Evolutionary conservation across 805 yeast species (phyloP), one percentile per base, ranked within the genome.

Genomic region (Jamesozyma spencerorum): DNA sequence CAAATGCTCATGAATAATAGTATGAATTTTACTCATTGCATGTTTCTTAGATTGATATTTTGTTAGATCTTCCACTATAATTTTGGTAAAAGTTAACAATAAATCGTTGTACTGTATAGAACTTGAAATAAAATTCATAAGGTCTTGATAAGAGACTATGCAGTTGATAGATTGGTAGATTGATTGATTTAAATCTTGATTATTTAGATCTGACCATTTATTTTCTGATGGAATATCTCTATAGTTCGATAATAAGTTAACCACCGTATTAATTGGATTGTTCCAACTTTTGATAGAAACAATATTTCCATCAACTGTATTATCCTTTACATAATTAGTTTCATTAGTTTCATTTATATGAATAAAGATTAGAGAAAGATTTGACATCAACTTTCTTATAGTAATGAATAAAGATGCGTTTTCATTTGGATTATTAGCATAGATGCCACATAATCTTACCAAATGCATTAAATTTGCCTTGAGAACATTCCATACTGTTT

Each of bases 321-420:
- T 19, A 29, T 40, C 45, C 0, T 37, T n/a, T 5, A 32, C 11
- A 11, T 32, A 12, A 33, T 31, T 31, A 24, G 32, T 44, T 19
- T 37, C 38, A n/a, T 38, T 37, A 10, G 42, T 18, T 36, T 53
- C 54, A 33, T 57, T 58, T 14, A 57, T 40, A 29, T 49, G 49
- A n/a, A 50, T 52, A 38, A 57, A 61, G 15, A 61, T 49, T 18
- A 52, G 41, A 11, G 65, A 58, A 30, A 57, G 43, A 41, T 61
- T 61, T 3, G 65, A 61, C 63, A 61, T 61, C 15, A 61, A 44
- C 37, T 60, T 61, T 30, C 53, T 60, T 8, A 61, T 56, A 5
- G 53, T 50, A 13, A 55, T 43, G 22, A 52, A 30, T 8, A 43
- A 39, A 12, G 47, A 29, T 4, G 46, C 47, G 28, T 39, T 28